Evolutionary conservation across 345 rosid species (phyloP).

Genomic region (Physaria fendleri): DNA sequence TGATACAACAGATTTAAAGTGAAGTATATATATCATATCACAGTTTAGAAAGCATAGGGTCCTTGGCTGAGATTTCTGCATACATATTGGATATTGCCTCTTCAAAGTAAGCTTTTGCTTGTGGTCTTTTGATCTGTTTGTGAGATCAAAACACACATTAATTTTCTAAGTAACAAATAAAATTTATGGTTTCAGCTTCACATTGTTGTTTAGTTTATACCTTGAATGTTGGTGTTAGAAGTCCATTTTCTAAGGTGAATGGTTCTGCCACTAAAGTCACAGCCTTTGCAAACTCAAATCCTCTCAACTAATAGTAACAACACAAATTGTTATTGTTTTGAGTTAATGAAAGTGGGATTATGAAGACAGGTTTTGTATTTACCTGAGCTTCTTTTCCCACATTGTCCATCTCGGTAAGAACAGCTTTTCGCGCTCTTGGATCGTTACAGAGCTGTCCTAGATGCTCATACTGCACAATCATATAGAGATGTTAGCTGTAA

Average conservation of each 20-base stretch:
- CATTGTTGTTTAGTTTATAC: conserved; percentile 29
- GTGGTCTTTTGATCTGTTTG: conserved; percentile 75
- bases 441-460: conserved; percentile 60
- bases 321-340: background rate
- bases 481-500: background rate
- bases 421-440: conserved; percentile 51
- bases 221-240: conserved; percentile 86
- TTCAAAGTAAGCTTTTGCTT: conserved; percentile 63
- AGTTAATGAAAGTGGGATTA: background rate
- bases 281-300: conserved; percentile 73
- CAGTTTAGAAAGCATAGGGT: conserved; percentile 23
- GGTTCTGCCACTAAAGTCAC: conserved; percentile 76
- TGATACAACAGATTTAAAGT: too few species aligned
- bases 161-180: background rate
- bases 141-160: background rate
- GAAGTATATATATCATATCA: conserved; percentile 16
- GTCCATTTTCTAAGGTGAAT: conserved; percentile 70
- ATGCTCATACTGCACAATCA: conserved; percentile 50
- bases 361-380: background rate
- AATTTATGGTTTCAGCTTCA: background rate
- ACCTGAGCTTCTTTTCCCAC: conserved; percentile 72
- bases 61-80: conserved; percentile 39
- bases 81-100: conserved; percentile 69
- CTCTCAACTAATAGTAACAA: conserved; percentile 53
- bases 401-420: conserved; percentile 69